These are phyloP conservation scores for Xylaria arbuscula DNA, from an alignment of 2,329 filamentous ascomycete species.

Conservation along the genomic window DNA sequence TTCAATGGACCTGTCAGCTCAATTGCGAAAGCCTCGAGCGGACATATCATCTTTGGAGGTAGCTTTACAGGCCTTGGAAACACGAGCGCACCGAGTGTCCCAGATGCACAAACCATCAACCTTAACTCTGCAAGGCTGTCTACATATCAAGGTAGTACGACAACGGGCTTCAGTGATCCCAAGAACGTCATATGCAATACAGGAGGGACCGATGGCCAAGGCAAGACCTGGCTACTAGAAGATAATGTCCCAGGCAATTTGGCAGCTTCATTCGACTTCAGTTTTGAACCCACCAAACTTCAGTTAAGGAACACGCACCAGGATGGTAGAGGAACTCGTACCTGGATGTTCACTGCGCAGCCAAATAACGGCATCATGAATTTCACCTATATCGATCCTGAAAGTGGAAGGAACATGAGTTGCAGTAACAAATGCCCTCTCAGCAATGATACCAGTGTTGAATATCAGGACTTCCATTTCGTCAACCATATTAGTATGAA, in stretches of 20 bases:
- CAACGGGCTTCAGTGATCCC: conserved; percentile 77
- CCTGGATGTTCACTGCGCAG: conserved; percentile 85
- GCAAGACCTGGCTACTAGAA: conserved; percentile 83
- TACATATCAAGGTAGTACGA: conserved; percentile 70
- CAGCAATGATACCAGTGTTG: conserved; percentile 71
- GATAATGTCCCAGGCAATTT: conserved; percentile 83
- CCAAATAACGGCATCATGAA: conserved; percentile 96
- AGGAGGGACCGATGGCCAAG: conserved; percentile 71
- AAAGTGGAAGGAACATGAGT: conserved; percentile 71
- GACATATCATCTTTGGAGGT: conserved; percentile 92
- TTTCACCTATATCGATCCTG: conserved; percentile 86
- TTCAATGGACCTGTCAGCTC: conserved; percentile 93
- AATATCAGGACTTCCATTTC: conserved; percentile 91
- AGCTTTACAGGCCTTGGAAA: conserved; percentile 90
- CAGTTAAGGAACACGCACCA: conserved; percentile 88
- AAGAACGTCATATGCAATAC: conserved; percentile 85
- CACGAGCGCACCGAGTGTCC: conserved; percentile 72
- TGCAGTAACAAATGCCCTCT: conserved; percentile 91
- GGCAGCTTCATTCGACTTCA: conserved; percentile 84
- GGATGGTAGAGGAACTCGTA: conserved; percentile 86
- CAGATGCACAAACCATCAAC: conserved; percentile 84
- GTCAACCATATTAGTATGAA: conserved; percentile 91
- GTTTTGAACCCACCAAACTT: conserved; percentile 87
- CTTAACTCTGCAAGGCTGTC: conserved; percentile 81
- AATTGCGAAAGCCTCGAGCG: conserved; percentile 82